A percentile compares a stretch with the other conserved stretches of the same genome.
Evolutionary conservation across 192 early-diverging fungal genomes (phyloP).

Genomic region (Coemansia brasiliensis): DNA sequence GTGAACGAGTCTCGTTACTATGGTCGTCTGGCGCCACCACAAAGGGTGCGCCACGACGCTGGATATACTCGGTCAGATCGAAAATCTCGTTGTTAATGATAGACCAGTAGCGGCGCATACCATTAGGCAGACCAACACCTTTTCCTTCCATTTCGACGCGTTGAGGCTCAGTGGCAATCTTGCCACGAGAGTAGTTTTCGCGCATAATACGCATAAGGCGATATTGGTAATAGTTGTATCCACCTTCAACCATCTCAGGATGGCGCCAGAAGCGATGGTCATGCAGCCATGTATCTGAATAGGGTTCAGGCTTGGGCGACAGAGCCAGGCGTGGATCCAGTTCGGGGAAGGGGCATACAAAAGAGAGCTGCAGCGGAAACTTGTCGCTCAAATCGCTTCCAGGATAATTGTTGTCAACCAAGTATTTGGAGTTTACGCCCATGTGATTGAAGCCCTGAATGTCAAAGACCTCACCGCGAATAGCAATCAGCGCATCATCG

Average conservation of each 20-base stretch:
- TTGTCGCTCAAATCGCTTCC: slow-evolving; percentile 65
- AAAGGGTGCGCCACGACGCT: slow-evolving; percentile 55
- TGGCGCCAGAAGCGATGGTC: slow-evolving; percentile 66
- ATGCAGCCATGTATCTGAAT: slow-evolving; percentile 65
- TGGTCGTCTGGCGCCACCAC: slow-evolving; percentile 47
- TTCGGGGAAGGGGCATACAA: slow-evolving; percentile 58
- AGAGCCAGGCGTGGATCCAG: slow-evolving; percentile 56
- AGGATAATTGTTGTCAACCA: slow-evolving; percentile 61
- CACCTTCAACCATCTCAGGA: slow-evolving; percentile 52
- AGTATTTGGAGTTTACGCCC: slow-evolving; percentile 53
- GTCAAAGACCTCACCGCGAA: slow-evolving; percentile 84
- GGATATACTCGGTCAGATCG: slow-evolving; percentile 69
- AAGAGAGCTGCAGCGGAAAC: slow-evolving; percentile 68
- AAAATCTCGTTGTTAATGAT: slow-evolving; percentile 71
- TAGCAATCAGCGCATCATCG: slow-evolving; percentile 60
- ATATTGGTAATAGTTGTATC: slow-evolving; percentile 66
- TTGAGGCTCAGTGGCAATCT: slow-evolving; percentile 61
- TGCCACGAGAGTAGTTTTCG: slow-evolving; percentile 67
- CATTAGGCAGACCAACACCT: slow-evolving; percentile 43
- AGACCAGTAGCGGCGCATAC: slow-evolving; percentile 57
- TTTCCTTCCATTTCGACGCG: slow-evolving; percentile 60
- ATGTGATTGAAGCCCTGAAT: slow-evolving; percentile 64
- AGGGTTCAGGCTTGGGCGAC: slow-evolving; percentile 55
- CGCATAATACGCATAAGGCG: slow-evolving; percentile 63
- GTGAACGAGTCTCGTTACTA: slow-evolving; percentile 44